Conservation (phyloP, 2,329 filamentous ascomycete genomes). For the Pseudofabraea citricarpa region DNA sequence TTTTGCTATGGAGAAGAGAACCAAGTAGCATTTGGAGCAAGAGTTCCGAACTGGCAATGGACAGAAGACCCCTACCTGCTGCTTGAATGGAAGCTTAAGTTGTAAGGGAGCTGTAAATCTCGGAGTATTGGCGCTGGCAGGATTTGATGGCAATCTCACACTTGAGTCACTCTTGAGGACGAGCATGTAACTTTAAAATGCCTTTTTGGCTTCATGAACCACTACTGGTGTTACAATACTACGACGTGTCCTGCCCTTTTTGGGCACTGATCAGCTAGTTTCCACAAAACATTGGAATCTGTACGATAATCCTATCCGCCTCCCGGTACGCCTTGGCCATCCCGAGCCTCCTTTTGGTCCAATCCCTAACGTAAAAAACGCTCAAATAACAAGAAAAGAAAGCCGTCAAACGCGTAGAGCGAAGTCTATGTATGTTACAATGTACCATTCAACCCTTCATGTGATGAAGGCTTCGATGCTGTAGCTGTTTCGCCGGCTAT, state of each 20-base stretch:
- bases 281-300: slow-evolving; percentile 6
- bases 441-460: slow-evolving; percentile 20
- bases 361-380: slow-evolving; percentile 12
- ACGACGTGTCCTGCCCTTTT: not conserved
- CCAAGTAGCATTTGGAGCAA: slow-evolving; percentile 25
- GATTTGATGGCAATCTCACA: no score
- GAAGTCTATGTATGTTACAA: slow-evolving; percentile 33
- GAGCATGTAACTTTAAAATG: slow-evolving; percentile 1
- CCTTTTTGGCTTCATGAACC: slow-evolving; percentile 2
- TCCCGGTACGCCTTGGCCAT: slow-evolving; percentile 15
- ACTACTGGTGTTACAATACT: slow-evolving; percentile 8
- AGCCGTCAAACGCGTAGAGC: slow-evolving; percentile 14
- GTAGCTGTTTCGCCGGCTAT: not conserved
- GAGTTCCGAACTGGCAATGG: slow-evolving; percentile 26
- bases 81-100: not conserved
- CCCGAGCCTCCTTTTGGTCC: slow-evolving; percentile 21
- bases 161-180: no score
- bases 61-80: slow-evolving; percentile 4
- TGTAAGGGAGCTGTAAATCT: no score
- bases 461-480: slow-evolving; percentile 10
- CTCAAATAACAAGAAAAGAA: slow-evolving; percentile 18
- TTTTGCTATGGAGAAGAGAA: slow-evolving; percentile 55
- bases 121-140: no score
- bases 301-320: slow-evolving; percentile 5
- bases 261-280: slow-evolving; percentile 7